phyloP scores from a whole-genome alignment of 1,139 yeast species.

The Taphrina flavorubra region DNA sequence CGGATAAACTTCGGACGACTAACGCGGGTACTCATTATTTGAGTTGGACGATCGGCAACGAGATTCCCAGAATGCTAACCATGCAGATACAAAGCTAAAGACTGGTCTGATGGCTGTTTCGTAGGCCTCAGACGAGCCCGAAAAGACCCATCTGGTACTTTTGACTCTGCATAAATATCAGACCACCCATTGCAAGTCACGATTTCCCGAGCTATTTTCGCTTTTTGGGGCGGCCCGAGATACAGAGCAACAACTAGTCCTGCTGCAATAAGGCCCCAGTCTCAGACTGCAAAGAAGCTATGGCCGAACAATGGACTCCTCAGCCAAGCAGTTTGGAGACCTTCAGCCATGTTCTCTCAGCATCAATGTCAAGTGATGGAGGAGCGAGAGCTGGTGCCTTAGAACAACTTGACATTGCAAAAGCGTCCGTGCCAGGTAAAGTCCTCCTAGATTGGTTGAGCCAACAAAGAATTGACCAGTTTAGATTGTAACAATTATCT shows the following conservation, averaged over 20 bases:
- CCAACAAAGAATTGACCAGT: constrained; percentile 50
- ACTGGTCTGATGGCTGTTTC: not conserved
- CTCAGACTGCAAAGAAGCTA: constrained; percentile 1
- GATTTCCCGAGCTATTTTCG: not conserved
- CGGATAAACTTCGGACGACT: not conserved
- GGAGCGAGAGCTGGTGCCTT: constrained; percentile 27
- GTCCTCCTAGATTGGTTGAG: not conserved
- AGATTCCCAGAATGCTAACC: constrained; percentile 7
- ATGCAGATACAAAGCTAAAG: constrained; percentile 1
- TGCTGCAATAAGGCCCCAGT: not conserved
- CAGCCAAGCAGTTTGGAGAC: constrained; percentile 39
- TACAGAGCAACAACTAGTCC: not conserved
- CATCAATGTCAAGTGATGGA: constrained; percentile 41
- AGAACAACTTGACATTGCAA: constrained; percentile 39
- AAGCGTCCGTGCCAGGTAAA: constrained; percentile 30
- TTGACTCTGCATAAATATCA: no score
- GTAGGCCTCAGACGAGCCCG: constrained; percentile 2
- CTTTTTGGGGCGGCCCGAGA: constrained; percentile 1
- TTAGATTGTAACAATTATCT: constrained; percentile 79
- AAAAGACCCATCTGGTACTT: not conserved
- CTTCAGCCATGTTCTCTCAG: constrained; percentile 42
- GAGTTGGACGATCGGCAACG: constrained; percentile 15
- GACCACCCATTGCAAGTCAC: not conserved
- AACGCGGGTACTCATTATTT: constrained; percentile 8
- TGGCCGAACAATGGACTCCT: constrained; percentile 43